Evolutionary conservation across 495 filamentous ascomycete species (phyloP).

Genomic region (Podospora comata): DNA sequence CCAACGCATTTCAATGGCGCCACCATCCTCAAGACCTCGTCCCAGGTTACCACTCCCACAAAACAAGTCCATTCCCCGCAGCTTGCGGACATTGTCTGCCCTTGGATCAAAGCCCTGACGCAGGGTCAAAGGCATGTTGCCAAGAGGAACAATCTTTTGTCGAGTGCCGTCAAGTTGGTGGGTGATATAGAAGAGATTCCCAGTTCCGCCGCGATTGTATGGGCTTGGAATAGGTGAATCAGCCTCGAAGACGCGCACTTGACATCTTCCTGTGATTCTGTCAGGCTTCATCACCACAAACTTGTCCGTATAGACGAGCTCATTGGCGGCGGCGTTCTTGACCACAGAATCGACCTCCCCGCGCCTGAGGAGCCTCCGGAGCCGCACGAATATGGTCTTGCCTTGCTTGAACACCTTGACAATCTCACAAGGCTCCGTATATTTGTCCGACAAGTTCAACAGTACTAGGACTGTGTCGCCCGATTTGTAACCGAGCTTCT

Average conservation of each 20-base stretch:
- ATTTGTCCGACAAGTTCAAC: slow-evolving; percentile 11
- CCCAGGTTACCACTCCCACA: slow-evolving; percentile 73
- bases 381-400: slow-evolving; percentile 30
- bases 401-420: slow-evolving; percentile 40
- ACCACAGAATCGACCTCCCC: slow-evolving; percentile 37
- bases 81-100: slow-evolving; percentile 52
- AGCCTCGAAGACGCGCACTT: slow-evolving; percentile 53
- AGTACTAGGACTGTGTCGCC: slow-evolving; percentile 57
- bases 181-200: slow-evolving; percentile 62
- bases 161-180: slow-evolving; percentile 27
- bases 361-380: slow-evolving; percentile 49
- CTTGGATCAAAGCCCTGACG: slow-evolving; percentile 46
- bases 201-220: slow-evolving; percentile 60
- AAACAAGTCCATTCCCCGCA: slow-evolving; percentile 64
- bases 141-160: slow-evolving; percentile 24
- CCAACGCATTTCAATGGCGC: slow-evolving; percentile 58
- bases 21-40: slow-evolving; percentile 68
- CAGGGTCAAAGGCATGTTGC: slow-evolving; percentile 35
- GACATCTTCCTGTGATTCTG: slow-evolving; percentile 52
- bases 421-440: slow-evolving; percentile 54
- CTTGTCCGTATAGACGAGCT: slow-evolving; percentile 59
- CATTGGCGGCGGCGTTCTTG: slow-evolving; percentile 52
- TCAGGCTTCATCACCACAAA: slow-evolving; percentile 37
- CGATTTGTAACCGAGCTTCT: slow-evolving; percentile 30
- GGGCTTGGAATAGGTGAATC: slow-evolving; percentile 52